Evolutionary conservation across 2,329 filamentous ascomycete genomes (phyloP).

Genomic region (Didymella pomorum): DNA sequence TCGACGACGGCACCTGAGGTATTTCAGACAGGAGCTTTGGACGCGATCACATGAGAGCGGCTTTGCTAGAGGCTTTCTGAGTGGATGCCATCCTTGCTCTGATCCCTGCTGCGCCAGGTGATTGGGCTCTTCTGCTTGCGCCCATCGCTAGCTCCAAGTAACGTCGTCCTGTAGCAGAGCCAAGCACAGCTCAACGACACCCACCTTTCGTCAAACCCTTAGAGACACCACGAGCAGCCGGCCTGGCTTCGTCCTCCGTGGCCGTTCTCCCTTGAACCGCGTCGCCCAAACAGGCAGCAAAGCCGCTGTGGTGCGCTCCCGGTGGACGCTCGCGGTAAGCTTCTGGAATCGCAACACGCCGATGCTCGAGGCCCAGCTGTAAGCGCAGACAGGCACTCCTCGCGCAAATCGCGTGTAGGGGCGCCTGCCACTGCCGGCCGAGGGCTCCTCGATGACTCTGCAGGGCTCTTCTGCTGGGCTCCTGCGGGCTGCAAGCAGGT

Average conservation of each 20-base stretch:
- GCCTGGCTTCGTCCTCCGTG: conserved; percentile 2
- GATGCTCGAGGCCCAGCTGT: conserved; percentile 32
- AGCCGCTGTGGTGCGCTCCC: conserved; percentile 43
- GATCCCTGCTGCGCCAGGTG: conserved; percentile 43
- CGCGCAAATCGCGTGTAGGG: conserved; percentile 22
- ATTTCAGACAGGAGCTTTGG: conserved; percentile 29
- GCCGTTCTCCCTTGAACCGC: conserved; percentile 30
- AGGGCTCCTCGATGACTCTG: conserved; percentile 27
- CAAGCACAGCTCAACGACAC: conserved; percentile 46
- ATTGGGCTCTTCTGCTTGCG: conserved; percentile 45
- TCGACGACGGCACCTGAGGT: conserved; percentile 35
- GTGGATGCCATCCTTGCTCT: conserved; percentile 37
- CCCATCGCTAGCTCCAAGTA: conserved; percentile 50
- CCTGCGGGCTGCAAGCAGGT: conserved; percentile 32
- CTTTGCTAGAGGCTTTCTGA: conserved; percentile 24
- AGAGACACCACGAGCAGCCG: conserved; percentile 32
- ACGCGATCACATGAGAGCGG: conserved; percentile 45
- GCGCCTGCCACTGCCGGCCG: conserved; percentile 17
- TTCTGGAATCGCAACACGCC: conserved; percentile 47
- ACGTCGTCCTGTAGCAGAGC: conserved; percentile 49
- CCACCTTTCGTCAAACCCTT: conserved; percentile 37
- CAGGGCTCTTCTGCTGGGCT: conserved; percentile 12
- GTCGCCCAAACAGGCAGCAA: conserved; percentile 43
- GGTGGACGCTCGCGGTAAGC: conserved; percentile 39
- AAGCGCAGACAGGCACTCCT: conserved; percentile 27